Evolutionary conservation across 2,329 filamentous ascomycete species (phyloP).

Genomic region (Talaromyces sp.): DNA sequence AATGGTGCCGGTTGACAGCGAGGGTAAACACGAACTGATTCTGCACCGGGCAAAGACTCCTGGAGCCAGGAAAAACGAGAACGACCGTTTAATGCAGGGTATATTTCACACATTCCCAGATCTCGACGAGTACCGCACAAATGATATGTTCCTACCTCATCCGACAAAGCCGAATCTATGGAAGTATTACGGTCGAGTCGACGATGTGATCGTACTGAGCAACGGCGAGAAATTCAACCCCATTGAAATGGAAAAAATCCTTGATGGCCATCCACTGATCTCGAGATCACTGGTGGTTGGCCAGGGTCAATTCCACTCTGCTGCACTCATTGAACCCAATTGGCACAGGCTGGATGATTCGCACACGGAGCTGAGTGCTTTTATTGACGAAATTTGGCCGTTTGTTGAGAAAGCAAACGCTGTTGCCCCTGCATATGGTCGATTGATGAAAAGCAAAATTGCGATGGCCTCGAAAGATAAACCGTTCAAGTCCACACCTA

Average conservation of each 20-base stretch:
- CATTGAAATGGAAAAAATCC: constrained; percentile 31
- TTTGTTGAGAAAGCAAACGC: constrained; percentile 41
- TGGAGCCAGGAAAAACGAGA: constrained; percentile 3
- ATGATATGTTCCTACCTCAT: constrained; percentile 19
- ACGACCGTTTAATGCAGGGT: constrained; percentile 3
- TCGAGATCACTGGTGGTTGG: constrained; percentile 31
- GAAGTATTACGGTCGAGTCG: constrained; percentile 33
- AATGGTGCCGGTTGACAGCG: constrained; percentile 14
- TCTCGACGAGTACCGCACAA: constrained; percentile 15
- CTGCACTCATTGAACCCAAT: constrained; percentile 33
- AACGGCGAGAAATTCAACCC: constrained; percentile 46
- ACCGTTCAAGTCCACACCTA: constrained; percentile 43
- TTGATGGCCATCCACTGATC: constrained; percentile 31
- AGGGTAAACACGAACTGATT: constrained; percentile 18
- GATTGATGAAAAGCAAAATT: constrained; percentile 40
- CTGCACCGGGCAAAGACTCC: background rate
- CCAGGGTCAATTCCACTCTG: constrained; percentile 29
- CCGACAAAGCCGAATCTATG: constrained; percentile 25
- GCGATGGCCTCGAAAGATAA: constrained; percentile 37
- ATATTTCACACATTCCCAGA: constrained; percentile 19
- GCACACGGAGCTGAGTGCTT: constrained; percentile 11
- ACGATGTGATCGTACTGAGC: constrained; percentile 40
- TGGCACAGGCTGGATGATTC: constrained; percentile 8
- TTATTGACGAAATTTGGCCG: constrained; percentile 44
- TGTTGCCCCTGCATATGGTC: constrained; percentile 35